Conservation (phyloP, 2,329 filamentous ascomycete species). For the Aureobasidium vineae region DNA sequence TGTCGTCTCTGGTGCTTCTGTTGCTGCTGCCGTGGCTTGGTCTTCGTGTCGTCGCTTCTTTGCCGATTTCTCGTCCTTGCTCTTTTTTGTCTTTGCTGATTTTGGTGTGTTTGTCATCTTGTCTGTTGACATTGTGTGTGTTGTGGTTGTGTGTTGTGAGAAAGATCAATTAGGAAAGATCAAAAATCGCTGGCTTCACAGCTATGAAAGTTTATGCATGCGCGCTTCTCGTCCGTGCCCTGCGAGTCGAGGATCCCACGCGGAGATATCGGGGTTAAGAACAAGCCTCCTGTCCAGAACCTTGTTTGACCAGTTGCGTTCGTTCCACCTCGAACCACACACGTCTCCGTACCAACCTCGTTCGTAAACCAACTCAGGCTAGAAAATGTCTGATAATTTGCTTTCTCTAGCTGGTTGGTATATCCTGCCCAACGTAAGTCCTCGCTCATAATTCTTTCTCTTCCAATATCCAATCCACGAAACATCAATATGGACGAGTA, state of each 20-base stretch:
- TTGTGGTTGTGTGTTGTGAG: neutral
- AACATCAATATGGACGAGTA: neutral
- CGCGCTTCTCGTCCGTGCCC: neutral
- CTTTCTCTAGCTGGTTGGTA: constrained; percentile 61
- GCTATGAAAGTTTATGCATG: neutral
- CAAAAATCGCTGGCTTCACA: constrained; percentile 15
- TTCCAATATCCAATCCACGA: neutral
- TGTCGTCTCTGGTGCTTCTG: constrained; percentile 29
- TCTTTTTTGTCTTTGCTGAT: constrained; percentile 41
- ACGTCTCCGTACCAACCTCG: neutral
- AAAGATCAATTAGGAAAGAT: neutral
- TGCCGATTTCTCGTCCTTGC: constrained; percentile 40
- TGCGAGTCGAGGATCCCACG: neutral
- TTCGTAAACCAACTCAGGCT: neutral
- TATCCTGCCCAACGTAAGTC: constrained; percentile 58
- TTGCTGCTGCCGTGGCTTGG: constrained; percentile 22
- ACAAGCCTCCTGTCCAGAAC: neutral
- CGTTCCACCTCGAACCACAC: neutral
- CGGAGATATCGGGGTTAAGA: neutral
- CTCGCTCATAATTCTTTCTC: neutral
- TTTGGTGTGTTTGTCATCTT: constrained; percentile 26
- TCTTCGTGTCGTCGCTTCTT: constrained; percentile 32
- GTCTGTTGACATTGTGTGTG: constrained; percentile 31
- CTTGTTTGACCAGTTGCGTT: neutral
- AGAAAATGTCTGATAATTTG: constrained; percentile 45